Evolutionary conservation across 2,329 filamentous ascomycete genomes (phyloP).

Genomic region (Trichoderma sp.): DNA sequence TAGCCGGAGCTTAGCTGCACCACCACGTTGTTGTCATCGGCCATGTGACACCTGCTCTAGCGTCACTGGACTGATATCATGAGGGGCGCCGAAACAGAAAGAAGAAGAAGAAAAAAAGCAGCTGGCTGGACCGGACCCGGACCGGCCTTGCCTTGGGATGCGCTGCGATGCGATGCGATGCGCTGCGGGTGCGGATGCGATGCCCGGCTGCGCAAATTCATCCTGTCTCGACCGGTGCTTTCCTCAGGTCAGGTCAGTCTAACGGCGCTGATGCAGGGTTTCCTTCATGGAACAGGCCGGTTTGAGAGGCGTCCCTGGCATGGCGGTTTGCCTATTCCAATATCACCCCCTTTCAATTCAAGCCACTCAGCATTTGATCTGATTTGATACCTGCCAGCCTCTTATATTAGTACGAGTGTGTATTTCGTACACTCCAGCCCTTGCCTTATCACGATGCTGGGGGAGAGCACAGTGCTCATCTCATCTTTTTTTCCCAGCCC

Average conservation of each 20-base stretch:
- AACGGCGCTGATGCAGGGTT: neutral
- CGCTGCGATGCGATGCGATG: neutral
- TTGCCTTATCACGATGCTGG: neutral
- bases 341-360: constrained; percentile 1
- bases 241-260: neutral
- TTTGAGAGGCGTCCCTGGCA: constrained; percentile 7
- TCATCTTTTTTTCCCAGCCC: neutral
- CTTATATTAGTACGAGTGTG: neutral
- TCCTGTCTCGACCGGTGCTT: neutral
- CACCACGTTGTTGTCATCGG: constrained; percentile 20
- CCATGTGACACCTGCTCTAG: constrained; percentile 22
- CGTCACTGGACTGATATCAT: neutral
- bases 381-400: neutral
- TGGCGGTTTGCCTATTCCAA: neutral
- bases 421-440: neutral
- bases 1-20: constrained; percentile 20
- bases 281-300: neutral
- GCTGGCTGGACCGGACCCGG: neutral
- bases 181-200: neutral
- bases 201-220: neutral
- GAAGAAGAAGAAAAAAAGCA: neutral
- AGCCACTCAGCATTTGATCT: neutral
- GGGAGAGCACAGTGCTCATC: neutral
- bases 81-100: neutral
- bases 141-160: neutral